Percentiles rank a stretch among this genome's conserved stretches.
These are phyloP conservation scores for Botrytis fabae DNA, from an alignment of 2,329 filamentous ascomycete species.

Conservation along the genomic window DNA sequence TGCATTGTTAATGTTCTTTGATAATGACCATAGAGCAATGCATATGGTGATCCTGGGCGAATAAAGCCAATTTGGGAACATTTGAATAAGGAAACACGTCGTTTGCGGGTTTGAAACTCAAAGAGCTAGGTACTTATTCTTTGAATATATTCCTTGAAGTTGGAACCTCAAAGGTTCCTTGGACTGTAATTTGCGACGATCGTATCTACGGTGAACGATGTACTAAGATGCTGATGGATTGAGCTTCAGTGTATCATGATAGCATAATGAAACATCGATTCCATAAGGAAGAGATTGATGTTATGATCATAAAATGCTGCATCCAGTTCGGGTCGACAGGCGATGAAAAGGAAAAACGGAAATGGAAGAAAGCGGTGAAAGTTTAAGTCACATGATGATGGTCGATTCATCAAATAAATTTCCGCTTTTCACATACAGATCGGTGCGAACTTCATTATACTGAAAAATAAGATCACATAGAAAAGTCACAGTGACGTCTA, in stretches of 20 bases:
- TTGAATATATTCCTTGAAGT: conserved; percentile 12
- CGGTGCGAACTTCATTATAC: background rate
- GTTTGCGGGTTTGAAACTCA: conserved; percentile 13
- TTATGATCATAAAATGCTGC: background rate
- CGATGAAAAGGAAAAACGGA: background rate
- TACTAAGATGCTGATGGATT: background rate
- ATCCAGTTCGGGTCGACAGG: background rate
- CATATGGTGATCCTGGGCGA: background rate
- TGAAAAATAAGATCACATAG: background rate
- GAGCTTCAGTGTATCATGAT: background rate
- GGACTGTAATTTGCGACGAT: background rate
- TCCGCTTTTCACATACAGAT: background rate
- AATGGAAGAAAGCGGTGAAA: background rate
- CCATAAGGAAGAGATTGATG: background rate
- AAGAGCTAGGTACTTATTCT: background rate
- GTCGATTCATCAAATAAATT: background rate
- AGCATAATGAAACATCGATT: background rate
- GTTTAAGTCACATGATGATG: background rate
- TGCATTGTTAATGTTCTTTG: conserved; percentile 9
- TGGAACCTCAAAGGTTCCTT: background rate
- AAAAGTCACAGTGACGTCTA: background rate
- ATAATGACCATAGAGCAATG: background rate
- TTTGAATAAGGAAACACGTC: background rate
- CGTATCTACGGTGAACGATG: background rate
- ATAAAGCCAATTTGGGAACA: background rate